Evolutionary conservation across 2,329 filamentous ascomycete species (phyloP), one percentile per base, ranked within the genome.

Genomic region (Colletotrichum simmondsii): DNA sequence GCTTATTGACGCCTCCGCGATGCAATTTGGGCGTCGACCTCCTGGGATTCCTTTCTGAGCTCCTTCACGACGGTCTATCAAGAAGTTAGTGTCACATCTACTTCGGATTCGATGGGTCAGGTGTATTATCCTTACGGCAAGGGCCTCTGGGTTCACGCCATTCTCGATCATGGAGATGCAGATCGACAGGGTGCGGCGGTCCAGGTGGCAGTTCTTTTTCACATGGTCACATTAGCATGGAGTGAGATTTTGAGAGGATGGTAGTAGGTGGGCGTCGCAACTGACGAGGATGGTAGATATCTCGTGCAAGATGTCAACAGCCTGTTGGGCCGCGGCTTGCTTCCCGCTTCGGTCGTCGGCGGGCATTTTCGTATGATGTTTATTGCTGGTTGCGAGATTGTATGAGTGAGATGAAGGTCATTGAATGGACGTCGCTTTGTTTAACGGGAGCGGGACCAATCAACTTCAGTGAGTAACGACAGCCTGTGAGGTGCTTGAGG

Each of bases 161-260:
- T 98, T 98, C 84, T 99, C 97, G 77, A 99, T 97, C 82, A 99
- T 90, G 66, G 95, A 98, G 73, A 98, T 96, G 83, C 97, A 99
- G 75, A 98, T 94, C 3, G 95, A 98, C 22, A 99, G 87, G 24
- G 95, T 95, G 66, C 95, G 93, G 37, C 96, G 92, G 82, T 98
- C 95, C 58, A 99, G 91, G 75, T 97, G 91, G 74, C 96, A 98
- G 84, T 98, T 98, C 96, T 98, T 75, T 60, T 75, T 60, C 28
- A 59, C 28, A 49, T 14, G 61, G 37, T 53, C 57, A 65, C 11
- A 65, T 76, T 35, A 75, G 73, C 19, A 56, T 32, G 30, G 37
- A 42, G 37, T 58, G 32, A 5, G 28, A 16, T 14, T 19, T 59
- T 24, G 32, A 24, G 22, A 66, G 30, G 30, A 16, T 52, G 52